phyloP scores from a whole-genome alignment of 495 filamentous ascomycete species.

The Hypoxylon fuscum region DNA sequence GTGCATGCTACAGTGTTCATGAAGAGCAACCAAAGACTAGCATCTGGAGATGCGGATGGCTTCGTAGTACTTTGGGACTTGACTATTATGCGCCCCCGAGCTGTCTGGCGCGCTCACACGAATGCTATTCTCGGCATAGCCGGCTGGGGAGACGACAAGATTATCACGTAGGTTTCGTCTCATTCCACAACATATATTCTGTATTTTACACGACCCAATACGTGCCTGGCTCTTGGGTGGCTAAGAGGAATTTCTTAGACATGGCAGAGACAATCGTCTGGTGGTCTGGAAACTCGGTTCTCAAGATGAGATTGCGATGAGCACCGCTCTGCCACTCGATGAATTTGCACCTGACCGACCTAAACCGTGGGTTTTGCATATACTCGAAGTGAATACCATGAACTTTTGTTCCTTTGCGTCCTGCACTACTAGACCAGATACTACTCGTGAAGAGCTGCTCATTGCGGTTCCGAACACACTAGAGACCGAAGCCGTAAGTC shows the following conservation, averaged over 20 bases:
- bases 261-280: constrained; percentile 90
- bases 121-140: constrained; percentile 76
- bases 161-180: constrained; percentile 76
- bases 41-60: constrained; percentile 90
- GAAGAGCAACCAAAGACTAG: constrained; percentile 74
- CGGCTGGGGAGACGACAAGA: constrained; percentile 68
- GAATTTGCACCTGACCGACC: constrained; percentile 56
- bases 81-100: constrained; percentile 79
- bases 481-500: constrained; percentile 73
- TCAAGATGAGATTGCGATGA: constrained; percentile 71
- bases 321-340: constrained; percentile 76
- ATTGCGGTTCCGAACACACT: constrained; percentile 81
- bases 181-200: constrained; percentile 16
- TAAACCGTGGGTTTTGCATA: constrained; percentile 86
- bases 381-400: constrained; percentile 86
- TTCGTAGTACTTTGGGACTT: constrained; percentile 90
- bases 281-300: constrained; percentile 79
- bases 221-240: constrained; percentile 10
- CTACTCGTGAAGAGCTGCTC: constrained; percentile 54
- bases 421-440: constrained; percentile 48
- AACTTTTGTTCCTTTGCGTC: constrained; percentile 94
- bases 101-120: constrained; percentile 89
- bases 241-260: constrained; percentile 59
- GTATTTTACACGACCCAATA: constrained; percentile 1
- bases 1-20: constrained; percentile 83